Base-by-base conservation (phyloP, 2,329 filamentous ascomycete species). In the Scedosporium boydii region DNA sequence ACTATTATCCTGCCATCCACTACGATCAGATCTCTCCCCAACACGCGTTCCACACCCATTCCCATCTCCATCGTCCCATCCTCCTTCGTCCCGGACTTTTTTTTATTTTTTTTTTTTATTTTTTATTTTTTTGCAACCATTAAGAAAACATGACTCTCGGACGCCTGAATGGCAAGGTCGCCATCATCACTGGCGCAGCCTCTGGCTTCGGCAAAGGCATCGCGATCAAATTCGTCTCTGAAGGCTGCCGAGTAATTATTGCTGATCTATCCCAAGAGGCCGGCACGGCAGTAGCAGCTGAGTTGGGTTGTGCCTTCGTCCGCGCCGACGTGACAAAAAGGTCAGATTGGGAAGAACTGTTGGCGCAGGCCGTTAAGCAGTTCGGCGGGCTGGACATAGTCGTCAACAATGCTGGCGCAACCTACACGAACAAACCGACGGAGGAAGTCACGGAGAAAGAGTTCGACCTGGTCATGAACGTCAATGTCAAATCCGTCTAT, bases 401-500 rank as follows among this genome's bases (percentile, higher is more conserved):
- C 14, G 75, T 87, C 61, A 87, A 87, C 71, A 87, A 87, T 67
- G 84, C 84, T 0, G 84, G 85, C 0, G 78, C 77, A 1, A 78
- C 80, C 1, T 87, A 87, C 69, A 66, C 69, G 12, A 87, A 87
- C 69, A 87, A 87, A 76, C 79, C 85, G 0, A 88, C 86, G 0
- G 73, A 80, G 29, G 78, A 85, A 0, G 87, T 89, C 2, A 87
- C 84, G 0, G 85, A 88, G 61, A 77, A 78, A 4, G 87, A 90
- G 58, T 90, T 87, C 64, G 85, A 89, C 67, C 76, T 80, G 56
- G 83, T 87, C 44, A 87, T 90, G 70, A 80, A 81, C 61, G 85
- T 89, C 64, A 90, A 90, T 66, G 85, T 90, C 64, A 88, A 87
- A 73, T 82, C 82, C 2, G 79, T 90, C 56, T 90, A 82, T 70